Conservation (phyloP, 1,139 yeast genomes). For the Taiozyma sp. region DNA sequence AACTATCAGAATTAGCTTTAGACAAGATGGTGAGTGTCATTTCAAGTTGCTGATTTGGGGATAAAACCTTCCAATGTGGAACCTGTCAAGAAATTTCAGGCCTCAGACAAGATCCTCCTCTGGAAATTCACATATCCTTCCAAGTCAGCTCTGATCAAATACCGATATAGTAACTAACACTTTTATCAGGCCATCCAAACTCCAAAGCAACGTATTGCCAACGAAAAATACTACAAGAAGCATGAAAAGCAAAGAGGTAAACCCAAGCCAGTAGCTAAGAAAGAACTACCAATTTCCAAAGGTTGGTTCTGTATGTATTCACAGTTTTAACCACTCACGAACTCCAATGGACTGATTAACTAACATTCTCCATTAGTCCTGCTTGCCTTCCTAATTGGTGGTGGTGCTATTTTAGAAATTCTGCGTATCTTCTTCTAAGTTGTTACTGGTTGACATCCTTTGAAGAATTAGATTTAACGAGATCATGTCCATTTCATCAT, state of each 20-base stretch:
- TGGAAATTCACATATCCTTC: no score
- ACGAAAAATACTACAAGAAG: conserved; percentile 71
- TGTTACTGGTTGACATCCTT: background rate
- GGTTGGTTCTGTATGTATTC: conserved; percentile 51
- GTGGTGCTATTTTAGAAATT: conserved; percentile 79
- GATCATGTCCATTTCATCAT: background rate
- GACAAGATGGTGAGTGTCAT: background rate
- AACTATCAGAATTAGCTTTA: background rate
- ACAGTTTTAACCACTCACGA: background rate
- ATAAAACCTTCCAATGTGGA: no score
- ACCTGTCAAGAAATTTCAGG: background rate
- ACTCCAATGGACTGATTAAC: no score
- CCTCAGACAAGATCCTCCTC: no score
- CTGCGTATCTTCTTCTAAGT: conserved; percentile 44
- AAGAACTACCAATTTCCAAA: conserved; percentile 45
- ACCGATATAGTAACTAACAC: background rate
- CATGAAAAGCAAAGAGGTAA: conserved; percentile 61
- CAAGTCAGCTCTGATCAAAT: no score
- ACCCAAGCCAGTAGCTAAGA: conserved; percentile 51
- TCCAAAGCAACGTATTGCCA: conserved; percentile 81
- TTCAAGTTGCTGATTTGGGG: no score
- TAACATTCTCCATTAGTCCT: conserved; percentile 29
- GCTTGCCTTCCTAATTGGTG: conserved; percentile 68
- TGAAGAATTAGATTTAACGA: background rate
- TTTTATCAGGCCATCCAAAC: conserved; percentile 48